Evolutionary conservation across 2,329 filamentous ascomycete genomes (phyloP).

Genomic region (Xylariaceae sp.): DNA sequence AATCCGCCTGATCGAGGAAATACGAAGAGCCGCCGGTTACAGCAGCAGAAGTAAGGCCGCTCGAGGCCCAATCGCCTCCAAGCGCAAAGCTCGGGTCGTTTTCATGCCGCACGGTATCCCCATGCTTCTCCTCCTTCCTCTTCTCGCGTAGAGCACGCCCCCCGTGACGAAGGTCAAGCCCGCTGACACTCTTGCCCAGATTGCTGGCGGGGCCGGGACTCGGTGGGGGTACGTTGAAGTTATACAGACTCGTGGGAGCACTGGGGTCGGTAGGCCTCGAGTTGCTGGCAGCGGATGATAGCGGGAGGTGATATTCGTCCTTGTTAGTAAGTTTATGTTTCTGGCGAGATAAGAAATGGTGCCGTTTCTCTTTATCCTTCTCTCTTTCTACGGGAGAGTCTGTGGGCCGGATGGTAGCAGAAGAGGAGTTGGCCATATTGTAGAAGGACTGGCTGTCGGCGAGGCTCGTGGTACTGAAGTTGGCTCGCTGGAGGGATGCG

Average conservation of each 20-base stretch:
- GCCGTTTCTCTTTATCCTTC: conserved; percentile 72
- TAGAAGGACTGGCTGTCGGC: conserved; percentile 67
- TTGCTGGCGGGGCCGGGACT: conserved; percentile 63
- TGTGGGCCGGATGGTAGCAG: conserved; percentile 67
- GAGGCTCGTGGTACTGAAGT: conserved; percentile 70
- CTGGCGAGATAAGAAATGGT: conserved; percentile 74
- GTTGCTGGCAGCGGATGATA: conserved; percentile 74
- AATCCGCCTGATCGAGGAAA: conserved; percentile 48
- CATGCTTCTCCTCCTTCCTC: conserved; percentile 66
- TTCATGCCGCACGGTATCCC: conserved; percentile 43
- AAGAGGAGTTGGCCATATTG: conserved; percentile 70
- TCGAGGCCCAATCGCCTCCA: conserved; percentile 48
- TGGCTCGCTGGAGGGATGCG: conserved; percentile 60
- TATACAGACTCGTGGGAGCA: conserved; percentile 73
- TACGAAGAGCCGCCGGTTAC: conserved; percentile 41
- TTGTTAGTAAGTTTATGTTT: conserved; percentile 72
- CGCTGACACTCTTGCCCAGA: conserved; percentile 80
- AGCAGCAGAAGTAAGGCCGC: conserved; percentile 47
- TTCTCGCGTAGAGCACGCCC: conserved; percentile 76
- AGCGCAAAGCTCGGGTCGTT: conserved; percentile 45
- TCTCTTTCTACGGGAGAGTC: conserved; percentile 48
- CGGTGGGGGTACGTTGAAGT: conserved; percentile 69
- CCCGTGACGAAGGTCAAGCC: conserved; percentile 73
- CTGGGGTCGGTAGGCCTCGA: conserved; percentile 71
- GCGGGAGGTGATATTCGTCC: conserved; percentile 67